Percentiles rank a stretch among this genome's conserved stretches.
These are phyloP conservation scores for Camelina laxa DNA, from an alignment of 345 rosid species.

Conservation along the genomic window DNA sequence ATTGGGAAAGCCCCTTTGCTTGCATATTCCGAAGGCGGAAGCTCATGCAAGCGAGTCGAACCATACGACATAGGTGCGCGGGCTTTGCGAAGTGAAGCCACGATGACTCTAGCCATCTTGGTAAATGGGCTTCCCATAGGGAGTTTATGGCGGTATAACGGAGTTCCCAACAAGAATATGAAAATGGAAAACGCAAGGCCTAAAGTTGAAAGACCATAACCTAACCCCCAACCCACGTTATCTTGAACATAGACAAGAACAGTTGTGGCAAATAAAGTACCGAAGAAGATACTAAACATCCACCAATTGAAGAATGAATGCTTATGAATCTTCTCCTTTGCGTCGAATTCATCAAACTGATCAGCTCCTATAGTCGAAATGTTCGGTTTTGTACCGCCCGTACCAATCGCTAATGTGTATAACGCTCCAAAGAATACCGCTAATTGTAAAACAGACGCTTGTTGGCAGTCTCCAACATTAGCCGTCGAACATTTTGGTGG, in stretches of 20 bases:
- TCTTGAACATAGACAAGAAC: slow-evolving; percentile 84
- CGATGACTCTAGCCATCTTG: slow-evolving; percentile 69
- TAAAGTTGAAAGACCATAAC: slow-evolving; percentile 73
- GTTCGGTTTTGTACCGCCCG: slow-evolving; percentile 95
- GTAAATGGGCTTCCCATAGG: slow-evolving; percentile 81
- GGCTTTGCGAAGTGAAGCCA: slow-evolving; percentile 68
- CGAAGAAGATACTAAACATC: slow-evolving; percentile 90
- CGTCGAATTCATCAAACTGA: slow-evolving; percentile 84
- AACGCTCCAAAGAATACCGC: slow-evolving; percentile 73
- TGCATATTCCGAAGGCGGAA: slow-evolving; percentile 54
- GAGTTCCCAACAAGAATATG: slow-evolving; percentile 74
- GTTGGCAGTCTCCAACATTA: slow-evolving; percentile 49
- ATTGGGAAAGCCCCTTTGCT: slow-evolving; percentile 57
- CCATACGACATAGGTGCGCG: slow-evolving; percentile 52
- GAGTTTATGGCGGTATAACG: slow-evolving; percentile 62
- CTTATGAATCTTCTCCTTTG: slow-evolving; percentile 69
- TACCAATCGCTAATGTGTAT: slow-evolving; percentile 71
- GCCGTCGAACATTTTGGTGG: slow-evolving; percentile 60
- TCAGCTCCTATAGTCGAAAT: slow-evolving; percentile 90
- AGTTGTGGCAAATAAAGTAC: slow-evolving; percentile 81
- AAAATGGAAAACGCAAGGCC: slow-evolving; percentile 61
- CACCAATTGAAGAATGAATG: slow-evolving; percentile 98
- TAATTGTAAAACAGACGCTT: slow-evolving; percentile 66
- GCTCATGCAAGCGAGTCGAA: slow-evolving; percentile 58
- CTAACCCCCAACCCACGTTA: slow-evolving; percentile 79